phyloP scores from a whole-genome alignment of 805 yeast genomes.

The Saccharomycopsis schoenii region DNA sequence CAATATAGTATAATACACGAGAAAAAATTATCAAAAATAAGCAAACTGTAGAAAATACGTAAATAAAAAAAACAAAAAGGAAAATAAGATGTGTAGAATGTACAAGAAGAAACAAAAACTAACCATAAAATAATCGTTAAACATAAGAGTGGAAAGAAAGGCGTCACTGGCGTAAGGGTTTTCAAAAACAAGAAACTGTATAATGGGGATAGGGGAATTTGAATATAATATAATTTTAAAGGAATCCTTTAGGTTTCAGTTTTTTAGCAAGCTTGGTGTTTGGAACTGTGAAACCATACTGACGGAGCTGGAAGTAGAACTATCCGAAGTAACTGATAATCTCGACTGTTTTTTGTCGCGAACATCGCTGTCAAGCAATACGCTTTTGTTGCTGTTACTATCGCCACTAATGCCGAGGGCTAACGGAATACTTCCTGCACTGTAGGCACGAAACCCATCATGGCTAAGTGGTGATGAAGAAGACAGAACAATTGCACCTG shows the following conservation, averaged over 20 bases:
- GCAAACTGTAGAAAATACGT: too few species aligned
- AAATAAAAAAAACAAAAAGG: too few species aligned
- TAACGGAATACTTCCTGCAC: not conserved
- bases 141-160: not conserved
- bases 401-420: not conserved
- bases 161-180: not conserved
- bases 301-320: not conserved
- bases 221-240: too few species aligned
- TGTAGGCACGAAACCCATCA: not conserved
- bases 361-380: not conserved
- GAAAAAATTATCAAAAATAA: too few species aligned
- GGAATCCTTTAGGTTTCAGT: not conserved
- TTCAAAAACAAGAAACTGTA: not conserved
- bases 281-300: conserved; percentile 2
- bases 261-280: not conserved
- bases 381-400: not conserved
- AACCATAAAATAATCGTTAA: not conserved
- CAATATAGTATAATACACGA: too few species aligned
- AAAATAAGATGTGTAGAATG: too few species aligned
- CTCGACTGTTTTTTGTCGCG: not conserved
- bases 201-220: too few species aligned
- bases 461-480: not conserved
- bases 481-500: not conserved
- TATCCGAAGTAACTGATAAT: conserved; percentile 1
- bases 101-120: not conserved